Conservation (phyloP, 2,329 filamentous ascomycete species). For the Ceratocystis colombiana region DNA sequence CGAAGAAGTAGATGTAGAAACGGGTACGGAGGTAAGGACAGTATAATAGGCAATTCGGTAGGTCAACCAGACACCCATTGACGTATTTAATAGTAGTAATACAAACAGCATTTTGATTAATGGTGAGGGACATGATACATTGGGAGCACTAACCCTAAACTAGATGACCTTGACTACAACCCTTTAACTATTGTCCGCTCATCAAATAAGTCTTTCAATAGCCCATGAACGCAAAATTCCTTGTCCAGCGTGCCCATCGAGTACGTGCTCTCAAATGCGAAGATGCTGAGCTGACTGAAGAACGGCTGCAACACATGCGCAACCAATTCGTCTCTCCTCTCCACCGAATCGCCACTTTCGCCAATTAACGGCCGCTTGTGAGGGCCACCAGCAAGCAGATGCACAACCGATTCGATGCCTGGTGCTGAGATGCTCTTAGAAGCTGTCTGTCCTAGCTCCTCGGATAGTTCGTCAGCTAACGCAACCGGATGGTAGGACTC, state of each 20-base stretch:
- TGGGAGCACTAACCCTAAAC: background rate
- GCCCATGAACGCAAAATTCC: slow-evolving; percentile 50
- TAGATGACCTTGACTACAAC: slow-evolving; percentile 34
- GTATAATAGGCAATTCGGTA: background rate
- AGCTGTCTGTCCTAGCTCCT: slow-evolving; percentile 50
- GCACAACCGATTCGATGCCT: slow-evolving; percentile 33
- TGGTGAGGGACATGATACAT: background rate
- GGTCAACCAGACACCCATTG: background rate
- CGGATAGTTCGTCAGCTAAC: slow-evolving; percentile 74
- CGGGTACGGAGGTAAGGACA: too few species aligned
- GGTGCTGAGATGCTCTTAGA: slow-evolving; percentile 26
- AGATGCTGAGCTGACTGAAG: slow-evolving; percentile 84
- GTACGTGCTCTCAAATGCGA: slow-evolving; percentile 86
- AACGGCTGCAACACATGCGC: slow-evolving; percentile 75
- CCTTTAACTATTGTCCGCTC: slow-evolving; percentile 59
- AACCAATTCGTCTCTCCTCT: slow-evolving; percentile 58
- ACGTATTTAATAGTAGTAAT: background rate
- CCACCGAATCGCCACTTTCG: slow-evolving; percentile 43
- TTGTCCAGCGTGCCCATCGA: slow-evolving; percentile 63
- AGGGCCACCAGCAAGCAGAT: slow-evolving; percentile 33
- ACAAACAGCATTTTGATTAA: background rate
- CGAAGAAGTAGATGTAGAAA: background rate
- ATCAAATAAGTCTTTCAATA: slow-evolving; percentile 70
- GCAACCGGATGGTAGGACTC: slow-evolving; percentile 58
- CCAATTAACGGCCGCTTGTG: slow-evolving; percentile 43